These are phyloP conservation scores for Salix exigua DNA, from an alignment of 345 rosid genomes.

Conservation along the genomic window DNA sequence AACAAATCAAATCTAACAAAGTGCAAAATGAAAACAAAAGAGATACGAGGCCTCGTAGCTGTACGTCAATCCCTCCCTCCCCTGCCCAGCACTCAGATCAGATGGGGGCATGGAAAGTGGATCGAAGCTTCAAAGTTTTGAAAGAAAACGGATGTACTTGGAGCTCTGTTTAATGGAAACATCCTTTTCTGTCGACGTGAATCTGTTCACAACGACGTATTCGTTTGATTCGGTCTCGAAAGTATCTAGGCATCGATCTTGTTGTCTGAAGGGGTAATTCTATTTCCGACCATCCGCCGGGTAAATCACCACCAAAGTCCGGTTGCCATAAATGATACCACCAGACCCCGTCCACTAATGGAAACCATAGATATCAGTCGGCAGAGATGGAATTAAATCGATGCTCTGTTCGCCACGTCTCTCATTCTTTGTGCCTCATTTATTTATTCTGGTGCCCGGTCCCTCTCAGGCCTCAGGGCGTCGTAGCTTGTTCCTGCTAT, in stretches of 20 bases:
- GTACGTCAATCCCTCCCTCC: not conserved
- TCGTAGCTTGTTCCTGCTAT: not conserved
- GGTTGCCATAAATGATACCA: constrained; percentile 18
- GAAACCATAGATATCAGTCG: not conserved
- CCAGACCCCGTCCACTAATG: not conserved
- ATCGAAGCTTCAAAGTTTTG: not conserved
- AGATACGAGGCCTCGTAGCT: not conserved
- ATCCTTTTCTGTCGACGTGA: not conserved
- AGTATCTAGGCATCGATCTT: not conserved
- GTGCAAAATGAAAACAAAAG: not conserved
- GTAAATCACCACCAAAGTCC: not conserved
- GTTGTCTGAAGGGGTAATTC: not conserved
- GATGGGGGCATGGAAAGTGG: not conserved
- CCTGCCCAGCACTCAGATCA: not conserved
- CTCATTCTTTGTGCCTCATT: not conserved
- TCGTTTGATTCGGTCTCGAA: constrained; percentile 9
- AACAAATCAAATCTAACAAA: too few species aligned
- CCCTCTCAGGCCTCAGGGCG: not conserved
- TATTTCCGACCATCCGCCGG: not conserved
- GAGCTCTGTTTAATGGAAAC: not conserved
- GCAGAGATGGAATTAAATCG: not conserved
- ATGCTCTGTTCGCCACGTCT: not conserved
- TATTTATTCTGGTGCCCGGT: too few species aligned
- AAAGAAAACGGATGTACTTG: not conserved
- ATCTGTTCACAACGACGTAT: not conserved